Evolutionary conservation across 2,329 filamentous ascomycete species (phyloP).

Genomic region (Exophiala sideris): DNA sequence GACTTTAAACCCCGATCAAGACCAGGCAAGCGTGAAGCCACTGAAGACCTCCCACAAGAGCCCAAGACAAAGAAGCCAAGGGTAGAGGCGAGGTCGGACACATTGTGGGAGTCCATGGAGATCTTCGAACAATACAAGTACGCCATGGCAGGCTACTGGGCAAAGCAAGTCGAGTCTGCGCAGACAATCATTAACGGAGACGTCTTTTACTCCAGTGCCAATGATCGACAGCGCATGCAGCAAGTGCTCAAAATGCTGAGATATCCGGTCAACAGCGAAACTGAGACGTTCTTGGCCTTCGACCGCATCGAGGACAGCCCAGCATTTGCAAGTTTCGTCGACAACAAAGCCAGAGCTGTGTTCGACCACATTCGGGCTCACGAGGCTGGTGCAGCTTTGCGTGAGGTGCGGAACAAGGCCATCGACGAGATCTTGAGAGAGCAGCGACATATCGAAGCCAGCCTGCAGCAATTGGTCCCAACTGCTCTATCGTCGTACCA

Average conservation of each 20-base stretch:
- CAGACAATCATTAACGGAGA: conserved; percentile 8
- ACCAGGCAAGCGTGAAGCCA: not conserved
- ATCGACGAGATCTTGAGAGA: too few relatives aligned
- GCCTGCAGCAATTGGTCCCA: too few relatives aligned
- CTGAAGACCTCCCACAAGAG: not conserved
- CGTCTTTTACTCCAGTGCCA: not conserved
- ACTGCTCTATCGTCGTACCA: too few relatives aligned
- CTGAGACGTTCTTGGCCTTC: conserved; percentile 6
- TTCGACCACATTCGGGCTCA: not conserved
- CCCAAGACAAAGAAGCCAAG: not conserved
- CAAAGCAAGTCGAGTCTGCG: not conserved
- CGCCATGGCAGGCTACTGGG: conserved; percentile 5
- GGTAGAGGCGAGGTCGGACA: not conserved
- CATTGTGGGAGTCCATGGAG: conserved; percentile 2
- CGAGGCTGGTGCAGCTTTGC: not conserved
- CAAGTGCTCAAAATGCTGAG: conserved; percentile 6
- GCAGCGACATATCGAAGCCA: too few relatives aligned
- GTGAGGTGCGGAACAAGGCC: not conserved
- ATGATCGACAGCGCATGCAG: not conserved
- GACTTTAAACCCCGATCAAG: not conserved
- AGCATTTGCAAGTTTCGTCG: not conserved
- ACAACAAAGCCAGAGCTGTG: not conserved
- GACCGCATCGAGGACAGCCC: not conserved
- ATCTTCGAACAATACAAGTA: conserved; percentile 2
- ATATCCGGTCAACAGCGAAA: not conserved